These are phyloP conservation scores for Echinochloa phyllopogon DNA, from an alignment of 176 grass and related monocot genomes.

Conservation along the genomic window DNA sequence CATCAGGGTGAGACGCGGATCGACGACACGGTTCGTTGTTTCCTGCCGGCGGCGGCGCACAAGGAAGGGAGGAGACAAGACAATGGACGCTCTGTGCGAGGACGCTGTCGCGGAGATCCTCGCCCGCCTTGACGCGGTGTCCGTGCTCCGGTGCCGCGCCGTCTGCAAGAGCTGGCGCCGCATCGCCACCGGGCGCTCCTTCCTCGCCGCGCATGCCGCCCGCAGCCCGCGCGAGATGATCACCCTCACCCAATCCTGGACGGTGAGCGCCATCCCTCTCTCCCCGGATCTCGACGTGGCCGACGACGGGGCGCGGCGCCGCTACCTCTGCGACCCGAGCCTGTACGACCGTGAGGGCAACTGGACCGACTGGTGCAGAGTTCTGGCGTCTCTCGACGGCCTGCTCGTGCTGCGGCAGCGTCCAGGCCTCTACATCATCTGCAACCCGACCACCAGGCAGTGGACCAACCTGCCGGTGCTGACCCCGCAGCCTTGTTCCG, in stretches of 20 bases:
- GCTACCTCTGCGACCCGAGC: background rate
- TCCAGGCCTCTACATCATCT: background rate
- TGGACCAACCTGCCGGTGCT: background rate
- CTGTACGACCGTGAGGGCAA: accelerated
- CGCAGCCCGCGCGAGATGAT: background rate
- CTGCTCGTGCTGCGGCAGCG: background rate
- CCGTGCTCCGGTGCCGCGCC: background rate
- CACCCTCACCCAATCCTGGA: background rate
- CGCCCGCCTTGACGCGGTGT: background rate
- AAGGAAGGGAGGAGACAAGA: background rate
- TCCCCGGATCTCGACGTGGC: too few species aligned
- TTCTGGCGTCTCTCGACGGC: background rate
- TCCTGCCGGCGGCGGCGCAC: too few species aligned
- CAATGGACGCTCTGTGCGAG: background rate
- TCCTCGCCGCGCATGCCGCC: background rate
- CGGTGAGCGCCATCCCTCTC: background rate
- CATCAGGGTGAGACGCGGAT: too few species aligned
- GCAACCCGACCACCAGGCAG: background rate
- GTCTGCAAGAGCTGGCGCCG: conserved; percentile 23
- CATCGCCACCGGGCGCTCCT: background rate
- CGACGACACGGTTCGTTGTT: too few species aligned
- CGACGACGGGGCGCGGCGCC: background rate
- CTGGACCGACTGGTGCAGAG: accelerated
- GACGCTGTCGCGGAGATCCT: background rate
- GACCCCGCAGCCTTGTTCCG: background rate